A percentile compares a stretch with the other conserved stretches of the same genome.
phyloP scores from a whole-genome alignment of 2,329 filamentous ascomycete species.

The Fusarium beomiforme region DNA sequence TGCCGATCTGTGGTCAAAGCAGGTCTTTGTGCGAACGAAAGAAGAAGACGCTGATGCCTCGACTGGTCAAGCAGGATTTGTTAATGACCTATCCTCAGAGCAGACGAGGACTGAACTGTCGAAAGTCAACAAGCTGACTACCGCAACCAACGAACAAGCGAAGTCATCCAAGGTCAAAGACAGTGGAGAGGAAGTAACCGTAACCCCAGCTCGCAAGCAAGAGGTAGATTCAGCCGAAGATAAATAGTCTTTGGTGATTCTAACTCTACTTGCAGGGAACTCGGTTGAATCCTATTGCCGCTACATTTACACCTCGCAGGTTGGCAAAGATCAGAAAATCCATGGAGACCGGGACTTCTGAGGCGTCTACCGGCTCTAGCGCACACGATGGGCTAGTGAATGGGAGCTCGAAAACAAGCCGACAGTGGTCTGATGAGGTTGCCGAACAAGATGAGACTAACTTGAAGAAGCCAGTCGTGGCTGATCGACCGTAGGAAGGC shows the following conservation, averaged over 20 bases:
- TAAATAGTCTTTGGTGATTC: slow-evolving; percentile 49
- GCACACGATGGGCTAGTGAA: slow-evolving; percentile 1
- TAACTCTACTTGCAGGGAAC: slow-evolving; percentile 59
- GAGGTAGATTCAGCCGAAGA: slow-evolving; percentile 59
- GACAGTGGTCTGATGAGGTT: slow-evolving; percentile 47
- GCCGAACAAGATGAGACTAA: slow-evolving; percentile 37
- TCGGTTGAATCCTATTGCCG: slow-evolving; percentile 65
- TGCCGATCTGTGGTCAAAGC: slow-evolving; percentile 71
- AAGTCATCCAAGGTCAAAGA: slow-evolving; percentile 35
- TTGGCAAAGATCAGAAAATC: slow-evolving; percentile 29
- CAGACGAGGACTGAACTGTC: slow-evolving; percentile 48
- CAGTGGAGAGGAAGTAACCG: slow-evolving; percentile 41
- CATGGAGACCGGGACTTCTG: slow-evolving; percentile 19
- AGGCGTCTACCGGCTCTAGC: slow-evolving; percentile 19
- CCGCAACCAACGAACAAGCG: slow-evolving; percentile 34
- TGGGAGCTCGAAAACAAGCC: slow-evolving; percentile 28
- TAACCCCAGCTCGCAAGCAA: slow-evolving; percentile 53
- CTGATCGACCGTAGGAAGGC: slow-evolving; percentile 17
- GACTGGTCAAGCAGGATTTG: slow-evolving; percentile 40
- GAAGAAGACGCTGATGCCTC: slow-evolving; percentile 46
- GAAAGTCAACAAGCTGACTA: slow-evolving; percentile 47
- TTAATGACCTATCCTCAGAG: slow-evolving; percentile 52
- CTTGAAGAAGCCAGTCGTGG: background rate
- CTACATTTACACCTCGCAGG: slow-evolving; percentile 62
- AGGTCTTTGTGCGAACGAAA: slow-evolving; percentile 64